Conservation (phyloP, 495 filamentous ascomycete species). For the Aspergillus steynii region DNA sequence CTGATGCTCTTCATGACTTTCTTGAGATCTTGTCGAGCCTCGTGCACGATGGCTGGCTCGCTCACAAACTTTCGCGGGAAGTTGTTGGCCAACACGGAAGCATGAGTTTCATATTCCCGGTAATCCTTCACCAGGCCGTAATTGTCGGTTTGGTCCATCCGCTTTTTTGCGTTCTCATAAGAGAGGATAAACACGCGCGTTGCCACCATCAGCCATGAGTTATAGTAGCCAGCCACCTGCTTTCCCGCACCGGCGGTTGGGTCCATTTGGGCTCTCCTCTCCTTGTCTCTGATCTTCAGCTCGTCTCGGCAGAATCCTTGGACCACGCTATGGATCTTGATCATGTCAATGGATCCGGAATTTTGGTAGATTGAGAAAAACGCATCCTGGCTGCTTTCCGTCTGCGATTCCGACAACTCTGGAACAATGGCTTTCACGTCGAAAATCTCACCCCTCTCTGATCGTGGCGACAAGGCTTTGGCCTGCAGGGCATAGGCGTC, state of each 20-base stretch:
- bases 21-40: constrained; percentile 48
- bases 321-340: constrained; percentile 76
- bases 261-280: constrained; percentile 30
- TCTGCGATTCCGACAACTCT: constrained; percentile 37
- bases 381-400: constrained; percentile 51
- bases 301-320: constrained; percentile 77
- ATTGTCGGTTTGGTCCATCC: constrained; percentile 54
- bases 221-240: constrained; percentile 33
- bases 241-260: constrained; percentile 6
- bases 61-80: constrained; percentile 36
- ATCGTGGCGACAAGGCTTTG: constrained; percentile 29
- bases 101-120: constrained; percentile 69
- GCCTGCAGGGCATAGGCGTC: constrained; percentile 41
- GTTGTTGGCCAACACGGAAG: constrained; percentile 50
- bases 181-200: constrained; percentile 60
- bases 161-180: constrained; percentile 60
- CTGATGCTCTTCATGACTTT: constrained; percentile 53
- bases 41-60: constrained; percentile 39
- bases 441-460: constrained; percentile 19
- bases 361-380: constrained; percentile 46
- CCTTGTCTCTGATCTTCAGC: constrained; percentile 55
- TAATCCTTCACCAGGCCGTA: constrained; percentile 71
- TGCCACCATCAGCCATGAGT: constrained; percentile 65
- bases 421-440: constrained; percentile 28
- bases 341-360: constrained; percentile 59